Evolutionary conservation across 83 land plant genomes (phyloP), one percentile per base, ranked within the genome.

Genomic region (Larix sibirica): DNA sequence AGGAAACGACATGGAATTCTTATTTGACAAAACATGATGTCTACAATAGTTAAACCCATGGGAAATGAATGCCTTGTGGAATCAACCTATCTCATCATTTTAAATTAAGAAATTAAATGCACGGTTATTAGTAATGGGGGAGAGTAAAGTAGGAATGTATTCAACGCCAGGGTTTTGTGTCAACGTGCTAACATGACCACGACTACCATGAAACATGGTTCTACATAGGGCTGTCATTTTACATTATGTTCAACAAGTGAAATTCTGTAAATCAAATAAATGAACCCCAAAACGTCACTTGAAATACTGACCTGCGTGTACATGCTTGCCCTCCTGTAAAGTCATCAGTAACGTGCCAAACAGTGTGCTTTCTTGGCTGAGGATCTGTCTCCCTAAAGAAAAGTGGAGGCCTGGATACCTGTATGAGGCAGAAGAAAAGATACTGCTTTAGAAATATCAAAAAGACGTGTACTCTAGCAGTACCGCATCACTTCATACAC

Each of bases 311-410:
- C 95, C 91, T 93, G 81, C 62, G 81, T 12, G 82, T 75, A 60
- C 80, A 65, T 62, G 96, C 96, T 85, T 94, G 94, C 6, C 91
- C 94, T 28, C 88, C 91, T 4, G 94, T 94, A 76, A 94, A 92
- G 61, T 94, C 94, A 13, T 85, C 31, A 28, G 88, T 70, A 2
- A 82, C 84, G 69, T 86, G 87, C 96, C 96, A 94, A 4, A 85
- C 65, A 10, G 96, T 92, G 59, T 94, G 96, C 85, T 94, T 94
- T 61, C 94, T 70, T 13, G 96, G 96, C 77, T 90, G 90, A 16
- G 93, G 95, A 77, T 89, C 88, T 3, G 85, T 85, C 83, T 92
- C 95, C 26, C 79, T 77, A 65, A 82, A 92, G 83, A 89, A 94
- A 63, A 83, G n/a, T 24, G 96, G 94, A 12, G 83, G 86, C 24